Evolutionary conservation across 2,329 filamentous ascomycete genomes (phyloP).

Genomic region (Cytospora schulzeri): DNA sequence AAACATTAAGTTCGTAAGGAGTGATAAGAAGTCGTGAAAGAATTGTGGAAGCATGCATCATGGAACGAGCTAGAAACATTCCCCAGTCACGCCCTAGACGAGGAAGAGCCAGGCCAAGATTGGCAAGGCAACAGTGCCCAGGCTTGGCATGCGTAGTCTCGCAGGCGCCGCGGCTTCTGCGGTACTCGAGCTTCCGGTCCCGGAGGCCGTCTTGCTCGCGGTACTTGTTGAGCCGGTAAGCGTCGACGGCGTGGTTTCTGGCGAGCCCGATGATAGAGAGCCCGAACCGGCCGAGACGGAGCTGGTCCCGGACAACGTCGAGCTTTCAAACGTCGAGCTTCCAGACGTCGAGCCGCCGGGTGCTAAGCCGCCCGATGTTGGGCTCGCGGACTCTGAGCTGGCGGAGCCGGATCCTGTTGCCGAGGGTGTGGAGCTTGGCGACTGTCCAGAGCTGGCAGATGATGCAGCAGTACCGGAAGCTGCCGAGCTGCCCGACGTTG

Average conservation of each 20-base stretch:
- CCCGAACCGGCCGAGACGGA: constrained; percentile 1
- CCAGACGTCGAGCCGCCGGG: background rate
- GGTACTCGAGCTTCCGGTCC: constrained; percentile 8
- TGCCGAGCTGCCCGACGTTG: constrained; percentile 11
- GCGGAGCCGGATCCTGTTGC: constrained; percentile 11
- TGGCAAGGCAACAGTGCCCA: constrained; percentile 15
- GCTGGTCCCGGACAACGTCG: background rate
- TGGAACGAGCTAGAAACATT: background rate
- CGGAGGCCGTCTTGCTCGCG: constrained; percentile 1
- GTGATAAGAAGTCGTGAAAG: constrained; percentile 4
- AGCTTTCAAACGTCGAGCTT: background rate
- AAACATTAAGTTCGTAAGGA: constrained; percentile 24
- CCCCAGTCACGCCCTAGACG: constrained; percentile 4
- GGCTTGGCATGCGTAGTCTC: constrained; percentile 10
- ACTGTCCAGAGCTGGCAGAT: constrained; percentile 18
- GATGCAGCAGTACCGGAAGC: constrained; percentile 6
- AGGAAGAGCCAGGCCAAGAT: constrained; percentile 21
- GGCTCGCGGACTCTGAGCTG: background rate
- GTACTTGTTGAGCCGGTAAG: constrained; percentile 5
- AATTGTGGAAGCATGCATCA: background rate
- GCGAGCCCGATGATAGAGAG: constrained; percentile 4
- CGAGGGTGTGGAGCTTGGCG: constrained; percentile 16
- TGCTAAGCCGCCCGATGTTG: background rate
- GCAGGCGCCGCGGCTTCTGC: constrained; percentile 10
- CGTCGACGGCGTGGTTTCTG: constrained; percentile 1